Evolutionary conservation across 1,284 basidiomycete species (phyloP).

Genomic region (Xerocomus amazonicus): DNA sequence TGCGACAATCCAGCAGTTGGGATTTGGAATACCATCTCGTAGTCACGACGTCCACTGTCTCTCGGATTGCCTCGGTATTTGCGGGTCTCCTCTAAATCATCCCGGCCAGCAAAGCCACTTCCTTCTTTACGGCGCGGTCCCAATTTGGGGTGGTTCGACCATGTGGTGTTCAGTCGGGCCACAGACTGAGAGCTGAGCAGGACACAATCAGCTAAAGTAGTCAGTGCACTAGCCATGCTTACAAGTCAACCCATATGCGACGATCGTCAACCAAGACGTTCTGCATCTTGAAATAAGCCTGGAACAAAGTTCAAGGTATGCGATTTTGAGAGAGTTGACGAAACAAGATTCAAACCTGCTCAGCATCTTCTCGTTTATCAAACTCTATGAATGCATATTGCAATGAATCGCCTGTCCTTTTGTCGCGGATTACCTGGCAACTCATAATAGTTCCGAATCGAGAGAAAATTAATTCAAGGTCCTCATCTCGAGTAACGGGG

Average conservation of each 20-base stretch:
- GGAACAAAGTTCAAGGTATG: conserved; percentile 6
- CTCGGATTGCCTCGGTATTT: conserved; percentile 51
- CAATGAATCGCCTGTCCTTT: conserved; percentile 91
- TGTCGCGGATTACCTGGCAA: conserved; percentile 96
- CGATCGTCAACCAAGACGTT: conserved; percentile 98
- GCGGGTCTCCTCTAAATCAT: conserved; percentile 67
- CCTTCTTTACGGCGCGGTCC: conserved; percentile 41
- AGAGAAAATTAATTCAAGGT: conserved; percentile 96
- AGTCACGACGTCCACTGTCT: conserved; percentile 37
- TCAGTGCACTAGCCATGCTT: conserved; percentile 5
- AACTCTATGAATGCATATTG: conserved; percentile 99
- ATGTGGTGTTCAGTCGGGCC: conserved; percentile 60
- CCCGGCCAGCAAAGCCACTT: conserved; percentile 61
- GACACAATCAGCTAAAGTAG: conserved; percentile 17
- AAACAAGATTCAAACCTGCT: conserved; percentile 59
- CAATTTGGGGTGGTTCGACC: conserved; percentile 70
- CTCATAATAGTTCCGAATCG: conserved; percentile 94
- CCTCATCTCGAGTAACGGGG: conserved; percentile 91
- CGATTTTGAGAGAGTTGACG: background rate
- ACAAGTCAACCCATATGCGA: conserved; percentile 99
- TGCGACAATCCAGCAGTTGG: conserved; percentile 21
- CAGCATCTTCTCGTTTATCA: conserved; percentile 88
- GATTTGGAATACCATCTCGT: conserved; percentile 78
- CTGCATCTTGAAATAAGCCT: conserved; percentile 99
- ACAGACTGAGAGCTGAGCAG: conserved; percentile 83